phyloP scores from a whole-genome alignment of 192 early-diverging fungal genomes.

The Coemansia sp. region DNA sequence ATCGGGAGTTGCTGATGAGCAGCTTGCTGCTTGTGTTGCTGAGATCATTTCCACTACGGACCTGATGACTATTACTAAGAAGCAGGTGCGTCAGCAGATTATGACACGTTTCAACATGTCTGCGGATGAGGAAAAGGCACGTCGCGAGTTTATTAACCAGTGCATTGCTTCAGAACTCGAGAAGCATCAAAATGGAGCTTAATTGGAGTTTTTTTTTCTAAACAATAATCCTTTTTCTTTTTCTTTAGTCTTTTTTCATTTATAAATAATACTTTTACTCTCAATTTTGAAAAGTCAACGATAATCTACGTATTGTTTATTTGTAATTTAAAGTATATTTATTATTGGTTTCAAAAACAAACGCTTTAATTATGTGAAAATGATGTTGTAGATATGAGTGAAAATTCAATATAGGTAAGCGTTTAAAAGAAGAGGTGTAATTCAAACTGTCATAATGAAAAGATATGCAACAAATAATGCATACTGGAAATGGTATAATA shows the following conservation, averaged over 20 bases:
- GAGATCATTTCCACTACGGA: constrained; percentile 85
- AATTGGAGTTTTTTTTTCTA: neutral
- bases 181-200: constrained; percentile 19
- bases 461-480: no score
- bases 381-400: no score
- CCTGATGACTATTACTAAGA: constrained; percentile 99
- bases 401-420: no score
- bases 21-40: constrained; percentile 62
- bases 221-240: constrained; percentile 2
- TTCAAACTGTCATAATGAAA: no score
- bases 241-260: constrained; percentile 2
- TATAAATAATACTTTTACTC: neutral
- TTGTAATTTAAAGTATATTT: neutral
- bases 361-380: no score
- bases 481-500: no score
- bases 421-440: no score
- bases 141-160: constrained; percentile 85
- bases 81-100: constrained; percentile 93
- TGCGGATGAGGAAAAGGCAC: constrained; percentile 66
- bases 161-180: constrained; percentile 62
- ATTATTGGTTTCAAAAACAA: neutral
- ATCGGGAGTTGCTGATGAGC: constrained; percentile 62
- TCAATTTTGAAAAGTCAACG: neutral
- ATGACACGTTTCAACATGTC: constrained; percentile 66
- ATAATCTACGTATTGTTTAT: neutral